Conservation (phyloP, 768 basidiomycete species). For the Lentinula boryana region DNA sequence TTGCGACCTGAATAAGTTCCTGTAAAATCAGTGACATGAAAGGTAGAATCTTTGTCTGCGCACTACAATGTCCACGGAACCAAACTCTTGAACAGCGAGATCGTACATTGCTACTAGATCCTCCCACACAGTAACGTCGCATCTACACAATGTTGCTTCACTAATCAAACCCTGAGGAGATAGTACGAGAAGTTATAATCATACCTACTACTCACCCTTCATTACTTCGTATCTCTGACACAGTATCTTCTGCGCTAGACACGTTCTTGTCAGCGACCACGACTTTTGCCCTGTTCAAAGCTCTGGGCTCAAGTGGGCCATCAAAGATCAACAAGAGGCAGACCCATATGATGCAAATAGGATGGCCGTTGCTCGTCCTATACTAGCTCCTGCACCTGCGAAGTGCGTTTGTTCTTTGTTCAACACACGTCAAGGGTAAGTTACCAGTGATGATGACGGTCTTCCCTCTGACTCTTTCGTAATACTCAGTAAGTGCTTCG, state of each 20-base stretch:
- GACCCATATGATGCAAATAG: slow-evolving; percentile 49
- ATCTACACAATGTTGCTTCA: slow-evolving; percentile 32
- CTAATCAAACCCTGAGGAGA: slow-evolving; percentile 19
- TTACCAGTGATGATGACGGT: slow-evolving; percentile 51
- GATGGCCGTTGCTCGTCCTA: slow-evolving; percentile 45
- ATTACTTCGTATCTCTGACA: slow-evolving; percentile 27
- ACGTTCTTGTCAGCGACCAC: slow-evolving; percentile 48
- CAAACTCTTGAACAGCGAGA: slow-evolving; percentile 36
- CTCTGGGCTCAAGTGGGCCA: not conserved
- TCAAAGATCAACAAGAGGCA: slow-evolving; percentile 6
- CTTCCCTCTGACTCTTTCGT: slow-evolving; percentile 34
- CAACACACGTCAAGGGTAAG: not conserved
- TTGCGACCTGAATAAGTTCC: slow-evolving; percentile 32
- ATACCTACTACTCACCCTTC: slow-evolving; percentile 35
- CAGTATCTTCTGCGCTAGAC: slow-evolving; percentile 32
- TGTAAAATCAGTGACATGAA: not conserved
- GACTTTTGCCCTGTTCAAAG: slow-evolving; percentile 37
- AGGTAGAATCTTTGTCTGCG: slow-evolving; percentile 10
- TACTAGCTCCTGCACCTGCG: slow-evolving; percentile 45
- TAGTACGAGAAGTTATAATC: not conserved
- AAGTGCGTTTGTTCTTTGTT: not conserved
- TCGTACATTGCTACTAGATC: slow-evolving; percentile 49
- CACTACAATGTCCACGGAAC: slow-evolving; percentile 50
- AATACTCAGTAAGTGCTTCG: slow-evolving; percentile 35
- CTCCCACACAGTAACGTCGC: slow-evolving; percentile 50